These are phyloP conservation scores for Ceratopteris richardii DNA, from an alignment of 75 land plant genomes.

Conservation along the genomic window DNA sequence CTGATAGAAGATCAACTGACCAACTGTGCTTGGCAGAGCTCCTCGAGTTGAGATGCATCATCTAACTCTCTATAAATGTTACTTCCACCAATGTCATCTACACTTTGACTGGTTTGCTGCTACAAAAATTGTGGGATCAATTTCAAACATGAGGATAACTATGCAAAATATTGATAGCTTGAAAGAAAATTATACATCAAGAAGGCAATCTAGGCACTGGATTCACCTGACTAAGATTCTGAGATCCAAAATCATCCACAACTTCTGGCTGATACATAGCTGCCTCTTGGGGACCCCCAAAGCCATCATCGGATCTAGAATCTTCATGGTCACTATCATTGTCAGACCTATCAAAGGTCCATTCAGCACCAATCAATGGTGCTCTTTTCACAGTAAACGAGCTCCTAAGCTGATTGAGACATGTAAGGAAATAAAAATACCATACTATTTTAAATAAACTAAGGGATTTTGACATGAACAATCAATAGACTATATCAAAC, in stretches of 20 bases:
- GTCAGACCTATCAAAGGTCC: slow-evolving; percentile 1
- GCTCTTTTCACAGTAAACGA: slow-evolving; percentile 27
- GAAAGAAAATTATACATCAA: background rate
- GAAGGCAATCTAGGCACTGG: background rate
- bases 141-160: no score
- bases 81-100: background rate
- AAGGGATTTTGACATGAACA: background rate
- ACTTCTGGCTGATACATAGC: slow-evolving; percentile 22
- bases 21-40: slow-evolving; percentile 73
- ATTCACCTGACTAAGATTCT: slow-evolving; percentile 6
- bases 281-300: slow-evolving; percentile 14
- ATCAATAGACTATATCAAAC: slow-evolving; percentile 11
- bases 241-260: slow-evolving; percentile 10
- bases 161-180: no score
- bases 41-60: slow-evolving; percentile 52
- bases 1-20: slow-evolving; percentile 19
- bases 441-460: no score
- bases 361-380: slow-evolving; percentile 3
- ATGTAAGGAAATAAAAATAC: background rate
- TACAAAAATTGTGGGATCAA: no score
- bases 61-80: background rate
- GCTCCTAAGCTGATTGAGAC: slow-evolving; percentile 38
- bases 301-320: slow-evolving; percentile 8
- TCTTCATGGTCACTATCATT: slow-evolving; percentile 1
- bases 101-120: background rate